Conservation (phyloP, 2,329 filamentous ascomycete genomes). For the Venturia asperata region DNA sequence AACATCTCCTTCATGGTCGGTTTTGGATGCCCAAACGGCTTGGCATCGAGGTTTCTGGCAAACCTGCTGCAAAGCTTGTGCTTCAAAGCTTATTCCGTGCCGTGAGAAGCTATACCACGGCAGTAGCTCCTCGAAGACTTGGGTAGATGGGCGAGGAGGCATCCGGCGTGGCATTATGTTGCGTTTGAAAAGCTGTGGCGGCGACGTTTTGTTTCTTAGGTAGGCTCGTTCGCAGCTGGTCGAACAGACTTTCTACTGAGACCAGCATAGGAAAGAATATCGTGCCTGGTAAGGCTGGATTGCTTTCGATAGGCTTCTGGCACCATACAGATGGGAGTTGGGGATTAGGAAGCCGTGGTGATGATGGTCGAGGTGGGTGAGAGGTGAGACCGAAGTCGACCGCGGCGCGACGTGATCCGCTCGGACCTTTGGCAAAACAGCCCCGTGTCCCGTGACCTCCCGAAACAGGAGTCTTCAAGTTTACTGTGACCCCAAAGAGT, state of each 20-base stretch:
- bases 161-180: not conserved
- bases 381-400: not conserved
- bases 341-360: no score
- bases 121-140: not conserved
- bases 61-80: slow-evolving; percentile 4
- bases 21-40: slow-evolving; percentile 10
- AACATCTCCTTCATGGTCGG: not conserved
- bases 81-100: not conserved
- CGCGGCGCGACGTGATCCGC: not conserved
- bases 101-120: not conserved
- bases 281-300: no score
- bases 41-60: not conserved
- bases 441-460: not conserved
- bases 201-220: not conserved
- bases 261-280: not conserved
- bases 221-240: not conserved
- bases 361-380: not conserved
- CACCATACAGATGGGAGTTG: not conserved
- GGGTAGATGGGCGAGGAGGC: not conserved
- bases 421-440: not conserved
- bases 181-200: not conserved
- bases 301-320: not conserved
- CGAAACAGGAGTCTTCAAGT: slow-evolving; percentile 2
- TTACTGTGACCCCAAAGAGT: not conserved
- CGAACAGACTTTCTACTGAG: not conserved